These are phyloP conservation scores for Coemansia umbellata DNA, from an alignment of 192 early-diverging fungal species.

Conservation along the genomic window DNA sequence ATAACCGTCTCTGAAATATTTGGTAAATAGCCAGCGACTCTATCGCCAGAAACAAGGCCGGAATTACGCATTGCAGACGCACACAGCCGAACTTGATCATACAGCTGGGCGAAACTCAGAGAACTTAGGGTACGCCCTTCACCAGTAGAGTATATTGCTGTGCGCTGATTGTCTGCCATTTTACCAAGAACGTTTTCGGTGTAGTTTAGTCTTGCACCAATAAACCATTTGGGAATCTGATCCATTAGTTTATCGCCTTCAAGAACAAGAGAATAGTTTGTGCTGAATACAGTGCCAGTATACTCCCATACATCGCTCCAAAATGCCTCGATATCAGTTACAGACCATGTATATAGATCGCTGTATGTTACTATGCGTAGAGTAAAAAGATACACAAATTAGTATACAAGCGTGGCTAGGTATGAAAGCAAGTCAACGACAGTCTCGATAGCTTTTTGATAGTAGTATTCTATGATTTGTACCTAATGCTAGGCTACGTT, in stretches of 20 bases:
- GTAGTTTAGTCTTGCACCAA: constrained; percentile 81
- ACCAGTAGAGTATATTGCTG: constrained; percentile 48
- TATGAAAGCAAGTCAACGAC: not conserved
- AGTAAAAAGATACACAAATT: not conserved
- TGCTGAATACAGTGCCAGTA: constrained; percentile 26
- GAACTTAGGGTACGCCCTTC: constrained; percentile 46
- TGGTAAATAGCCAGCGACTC: constrained; percentile 85
- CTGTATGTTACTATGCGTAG: constrained; percentile 51
- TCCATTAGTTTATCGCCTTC: constrained; percentile 75
- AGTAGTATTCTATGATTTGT: not conserved
- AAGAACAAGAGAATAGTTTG: constrained; percentile 51
- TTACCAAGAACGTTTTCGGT: constrained; percentile 81
- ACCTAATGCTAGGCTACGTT: constrained; percentile 51
- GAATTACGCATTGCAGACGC: constrained; percentile 66
- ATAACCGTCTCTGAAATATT: constrained; percentile 82
- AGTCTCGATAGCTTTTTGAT: not conserved
- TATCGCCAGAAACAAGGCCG: constrained; percentile 77
- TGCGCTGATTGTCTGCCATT: constrained; percentile 34
- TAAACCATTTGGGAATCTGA: constrained; percentile 87
- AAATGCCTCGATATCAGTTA: constrained; percentile 68
- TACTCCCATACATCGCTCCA: constrained; percentile 88
- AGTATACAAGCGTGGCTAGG: not conserved
- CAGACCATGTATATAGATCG: constrained; percentile 83
- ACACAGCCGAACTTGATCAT: constrained; percentile 62
- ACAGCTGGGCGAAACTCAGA: constrained; percentile 71